phyloP scores from a whole-genome alignment of 345 rosid genomes.

The Heritiera fomes region DNA sequence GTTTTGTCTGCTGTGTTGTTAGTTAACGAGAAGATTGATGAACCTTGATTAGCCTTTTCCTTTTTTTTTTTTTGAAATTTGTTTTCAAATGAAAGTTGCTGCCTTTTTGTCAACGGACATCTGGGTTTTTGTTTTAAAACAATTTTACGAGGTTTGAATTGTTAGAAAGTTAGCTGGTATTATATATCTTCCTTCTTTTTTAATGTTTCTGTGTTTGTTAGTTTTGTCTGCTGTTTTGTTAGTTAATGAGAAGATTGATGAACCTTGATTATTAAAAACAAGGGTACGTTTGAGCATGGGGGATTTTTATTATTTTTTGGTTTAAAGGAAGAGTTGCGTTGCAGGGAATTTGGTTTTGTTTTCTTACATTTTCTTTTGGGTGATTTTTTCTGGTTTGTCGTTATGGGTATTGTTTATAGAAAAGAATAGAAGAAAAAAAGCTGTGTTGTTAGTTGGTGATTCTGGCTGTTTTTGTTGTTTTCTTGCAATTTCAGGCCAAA shows the following conservation, averaged over 20 bases:
- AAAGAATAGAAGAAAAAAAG: not conserved
- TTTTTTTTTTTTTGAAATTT: not conserved
- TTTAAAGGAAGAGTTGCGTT: constrained; percentile 4
- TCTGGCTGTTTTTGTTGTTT: constrained; percentile 9
- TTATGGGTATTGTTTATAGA: constrained; percentile 15
- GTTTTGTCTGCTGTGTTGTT: constrained; percentile 27
- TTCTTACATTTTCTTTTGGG: not conserved
- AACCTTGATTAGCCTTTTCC: not conserved
- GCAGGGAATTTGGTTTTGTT: not conserved
- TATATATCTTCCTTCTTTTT: not conserved
- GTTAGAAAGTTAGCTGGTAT: constrained; percentile 30
- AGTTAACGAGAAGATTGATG: constrained; percentile 21
- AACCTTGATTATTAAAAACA: constrained; percentile 3
- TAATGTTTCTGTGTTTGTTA: constrained; percentile 4
- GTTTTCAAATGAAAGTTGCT: constrained; percentile 15
- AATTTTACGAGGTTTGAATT: constrained; percentile 26
- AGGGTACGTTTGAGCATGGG: not conserved
- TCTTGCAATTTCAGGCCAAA: constrained; percentile 26
- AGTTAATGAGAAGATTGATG: constrained; percentile 21
- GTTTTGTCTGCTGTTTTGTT: constrained; percentile 27
- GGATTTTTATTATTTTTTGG: not conserved
- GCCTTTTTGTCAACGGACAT: constrained; percentile 9
- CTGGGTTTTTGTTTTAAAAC: constrained; percentile 13
- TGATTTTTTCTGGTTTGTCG: constrained; percentile 8
- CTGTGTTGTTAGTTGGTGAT: constrained; percentile 1